Evolutionary conservation across 1,139 yeast species (phyloP).

Genomic region (Geotrichum siamense): DNA sequence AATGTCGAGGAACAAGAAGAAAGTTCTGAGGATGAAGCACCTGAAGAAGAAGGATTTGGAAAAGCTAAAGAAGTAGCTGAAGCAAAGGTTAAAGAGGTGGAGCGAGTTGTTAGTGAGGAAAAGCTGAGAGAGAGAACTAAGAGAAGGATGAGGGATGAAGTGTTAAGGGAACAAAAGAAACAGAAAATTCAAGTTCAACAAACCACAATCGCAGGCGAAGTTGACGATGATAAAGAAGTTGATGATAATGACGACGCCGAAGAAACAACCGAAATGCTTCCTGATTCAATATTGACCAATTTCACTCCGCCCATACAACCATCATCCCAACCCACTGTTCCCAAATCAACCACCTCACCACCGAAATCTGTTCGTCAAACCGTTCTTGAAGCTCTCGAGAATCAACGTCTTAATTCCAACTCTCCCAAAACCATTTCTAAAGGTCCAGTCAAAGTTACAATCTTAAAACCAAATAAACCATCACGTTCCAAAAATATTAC

Average conservation of each 20-base stretch:
- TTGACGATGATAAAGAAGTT: slow-evolving; percentile 1
- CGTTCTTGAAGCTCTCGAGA: background rate
- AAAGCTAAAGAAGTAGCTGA: slow-evolving; percentile 6
- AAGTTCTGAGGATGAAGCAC: slow-evolving; percentile 14
- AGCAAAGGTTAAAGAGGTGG: background rate
- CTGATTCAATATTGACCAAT: slow-evolving; percentile 13
- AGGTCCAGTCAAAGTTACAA: slow-evolving; percentile 16
- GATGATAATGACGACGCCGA: slow-evolving; percentile 9
- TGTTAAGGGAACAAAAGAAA: slow-evolving; percentile 2
- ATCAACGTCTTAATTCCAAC: too few species aligned
- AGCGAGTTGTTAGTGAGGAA: slow-evolving; percentile 3
- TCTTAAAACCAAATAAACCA: slow-evolving; percentile 3
- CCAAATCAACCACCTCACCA: background rate
- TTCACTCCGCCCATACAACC: slow-evolving; percentile 8
- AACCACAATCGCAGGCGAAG: too few species aligned
- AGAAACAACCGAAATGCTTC: slow-evolving; percentile 8
- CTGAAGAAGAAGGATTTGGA: slow-evolving; percentile 14
- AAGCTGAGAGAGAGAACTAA: slow-evolving; percentile 3
- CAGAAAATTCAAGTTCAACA: too few species aligned
- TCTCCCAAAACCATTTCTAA: slow-evolving; percentile 7
- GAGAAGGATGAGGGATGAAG: slow-evolving; percentile 4
- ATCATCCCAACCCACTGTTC: slow-evolving; percentile 3
- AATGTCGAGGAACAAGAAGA: too few species aligned
- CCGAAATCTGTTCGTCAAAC: background rate
- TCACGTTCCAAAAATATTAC: too few species aligned